Conservation (phyloP, 2,329 filamentous ascomycete species). For the Pseudogymnoascus sp. region DNA sequence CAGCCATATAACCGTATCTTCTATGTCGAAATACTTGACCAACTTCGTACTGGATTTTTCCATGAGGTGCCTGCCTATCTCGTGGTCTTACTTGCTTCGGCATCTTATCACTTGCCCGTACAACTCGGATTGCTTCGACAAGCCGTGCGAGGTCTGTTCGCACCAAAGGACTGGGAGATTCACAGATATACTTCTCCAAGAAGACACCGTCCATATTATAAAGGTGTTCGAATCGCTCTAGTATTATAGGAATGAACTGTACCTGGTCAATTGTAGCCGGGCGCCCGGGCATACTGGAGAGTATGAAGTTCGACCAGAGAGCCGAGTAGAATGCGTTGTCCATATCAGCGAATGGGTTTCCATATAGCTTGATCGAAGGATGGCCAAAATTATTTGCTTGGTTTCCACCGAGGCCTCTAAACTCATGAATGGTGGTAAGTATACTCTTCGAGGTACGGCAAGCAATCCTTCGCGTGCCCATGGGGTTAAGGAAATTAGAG, state of each 20-base stretch:
- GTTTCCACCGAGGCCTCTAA: conserved; percentile 27
- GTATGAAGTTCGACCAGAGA: conserved; percentile 32
- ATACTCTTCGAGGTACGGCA: conserved; percentile 76
- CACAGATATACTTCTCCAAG: conserved; percentile 31
- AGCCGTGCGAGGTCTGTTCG: conserved; percentile 31
- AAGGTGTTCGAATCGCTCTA: conserved; percentile 30
- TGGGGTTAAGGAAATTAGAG: conserved; percentile 53
- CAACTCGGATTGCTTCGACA: conserved; percentile 44
- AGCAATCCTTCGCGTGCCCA: conserved; percentile 59
- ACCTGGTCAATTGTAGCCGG: conserved; percentile 21
- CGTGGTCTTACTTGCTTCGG: conserved; percentile 38
- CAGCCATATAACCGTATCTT: conserved; percentile 69
- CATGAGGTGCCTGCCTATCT: conserved; percentile 18
- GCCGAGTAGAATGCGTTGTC: conserved; percentile 34
- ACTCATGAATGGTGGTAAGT: conserved; percentile 57
- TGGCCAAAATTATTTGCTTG: conserved; percentile 24
- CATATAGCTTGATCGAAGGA: conserved; percentile 29
- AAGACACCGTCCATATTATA: conserved; percentile 33
- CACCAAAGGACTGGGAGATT: not conserved
- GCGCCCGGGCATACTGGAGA: conserved; percentile 22
- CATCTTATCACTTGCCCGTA: conserved; percentile 48
- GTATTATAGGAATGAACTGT: conserved; percentile 30
- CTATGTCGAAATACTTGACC: conserved; percentile 81
- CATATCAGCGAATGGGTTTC: conserved; percentile 28
- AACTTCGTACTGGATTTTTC: conserved; percentile 57